Base-by-base conservation (phyloP, 2,329 filamentous ascomycete genomes). In the Cercospora beticola region DNA sequence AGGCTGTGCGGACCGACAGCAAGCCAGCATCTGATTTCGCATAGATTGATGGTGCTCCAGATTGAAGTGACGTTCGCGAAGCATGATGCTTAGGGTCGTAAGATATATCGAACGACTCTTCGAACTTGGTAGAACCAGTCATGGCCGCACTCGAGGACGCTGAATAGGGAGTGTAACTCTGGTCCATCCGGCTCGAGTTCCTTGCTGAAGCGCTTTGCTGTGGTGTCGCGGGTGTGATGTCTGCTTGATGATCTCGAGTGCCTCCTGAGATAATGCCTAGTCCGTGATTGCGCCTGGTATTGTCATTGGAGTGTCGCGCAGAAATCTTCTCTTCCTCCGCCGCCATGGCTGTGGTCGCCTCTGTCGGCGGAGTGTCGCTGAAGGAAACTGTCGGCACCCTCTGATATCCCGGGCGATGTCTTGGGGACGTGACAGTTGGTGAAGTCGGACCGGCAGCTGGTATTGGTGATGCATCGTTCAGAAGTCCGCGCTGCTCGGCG, bases 311-410 rank as follows among this genome's bases (percentile, higher is more conserved):
- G 28, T 23, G 31, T 18, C 46, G 36, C 26, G 66, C 66, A 33
- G 70, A 57, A 6, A 58, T 63, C 33, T 68, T 72, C 40, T 77
- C 79, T 40, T 78, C 79, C 18, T 78, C 76, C 43, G 78, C 76
- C 21, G 77, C 71, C 7, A 75, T 75, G 33, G 77, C 71, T 21
- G 68, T 70, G 46, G 69, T 72, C 65, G 67, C 68, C 63, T 61
- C 64, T 4, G 72, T 67, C 10, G 69, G 54, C 28, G 66, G 54
- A 62, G 76, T 73, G 21, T 80, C 79, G 64, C 74, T 74, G 52
- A 76, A 75, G 16, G 76, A 74, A 59, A 81, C 78, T 68, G 77
- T 79, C 21, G 75, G 74, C 10, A 81, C 73, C 65, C 79, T 75
- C 30, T 77, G 70, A 68, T 81, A 80, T 40, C 75, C 77, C 2